phyloP scores from a whole-genome alignment of 371 early-diverging fungal genomes.

The Nosema bombycis region DNA sequence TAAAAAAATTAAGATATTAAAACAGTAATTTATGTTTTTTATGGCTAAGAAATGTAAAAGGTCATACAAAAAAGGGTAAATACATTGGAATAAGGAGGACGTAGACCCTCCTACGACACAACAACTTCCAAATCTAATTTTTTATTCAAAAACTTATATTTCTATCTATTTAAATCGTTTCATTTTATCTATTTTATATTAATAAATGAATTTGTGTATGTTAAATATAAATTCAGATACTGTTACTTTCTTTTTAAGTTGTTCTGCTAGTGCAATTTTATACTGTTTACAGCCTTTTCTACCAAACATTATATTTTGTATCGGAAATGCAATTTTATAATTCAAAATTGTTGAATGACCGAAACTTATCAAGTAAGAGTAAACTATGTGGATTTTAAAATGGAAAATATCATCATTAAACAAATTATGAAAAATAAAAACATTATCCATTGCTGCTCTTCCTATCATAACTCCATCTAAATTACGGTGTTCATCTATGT shows the following conservation, averaged over 20 bases:
- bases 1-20: no score
- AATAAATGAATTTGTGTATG: background rate
- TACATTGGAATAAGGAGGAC: no score
- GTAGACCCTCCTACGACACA: no score
- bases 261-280: slow-evolving; percentile 35
- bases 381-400: slow-evolving; percentile 12
- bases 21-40: no score
- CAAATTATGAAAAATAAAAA: slow-evolving; percentile 54
- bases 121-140: no score
- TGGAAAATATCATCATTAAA: background rate
- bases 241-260: slow-evolving; percentile 9
- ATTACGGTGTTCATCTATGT: slow-evolving; percentile 12
- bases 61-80: no score
- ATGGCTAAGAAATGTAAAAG: no score
- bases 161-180: background rate
- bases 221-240: background rate
- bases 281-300: slow-evolving; percentile 54
- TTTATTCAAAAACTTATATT: no score
- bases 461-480: slow-evolving; percentile 67
- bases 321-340: slow-evolving; percentile 39
- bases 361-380: slow-evolving; percentile 14
- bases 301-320: slow-evolving; percentile 47
- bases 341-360: background rate
- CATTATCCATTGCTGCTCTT: slow-evolving; percentile 60
- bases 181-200: background rate